Conservation (phyloP, 805 yeast species). For the Saccharomyces mikatae region DNA sequence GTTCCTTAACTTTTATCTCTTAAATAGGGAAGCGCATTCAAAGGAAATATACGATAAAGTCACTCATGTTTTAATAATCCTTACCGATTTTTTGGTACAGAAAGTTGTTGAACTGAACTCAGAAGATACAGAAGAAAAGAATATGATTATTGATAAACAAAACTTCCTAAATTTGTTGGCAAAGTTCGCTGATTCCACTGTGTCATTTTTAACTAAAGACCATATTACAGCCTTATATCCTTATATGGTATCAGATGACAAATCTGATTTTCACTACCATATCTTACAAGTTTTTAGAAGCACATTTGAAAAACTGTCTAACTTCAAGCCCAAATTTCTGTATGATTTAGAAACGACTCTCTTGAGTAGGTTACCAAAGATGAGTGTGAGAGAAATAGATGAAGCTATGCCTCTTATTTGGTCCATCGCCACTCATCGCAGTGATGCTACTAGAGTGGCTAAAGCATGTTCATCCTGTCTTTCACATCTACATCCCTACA, state of each 20-base stretch:
- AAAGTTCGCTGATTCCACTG: slow-evolving; percentile 45
- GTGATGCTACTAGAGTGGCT: slow-evolving; percentile 42
- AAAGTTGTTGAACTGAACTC: slow-evolving; percentile 23
- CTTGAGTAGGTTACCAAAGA: slow-evolving; percentile 50
- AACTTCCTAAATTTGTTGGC: slow-evolving; percentile 36
- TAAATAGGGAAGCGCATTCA: slow-evolving; percentile 25
- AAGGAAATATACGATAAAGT: slow-evolving; percentile 5
- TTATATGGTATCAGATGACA: slow-evolving; percentile 44
- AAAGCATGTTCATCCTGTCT: slow-evolving; percentile 61
- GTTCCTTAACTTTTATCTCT: slow-evolving; percentile 39
- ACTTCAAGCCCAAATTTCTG: slow-evolving; percentile 46
- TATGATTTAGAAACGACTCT: slow-evolving; percentile 43
- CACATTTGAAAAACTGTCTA: slow-evolving; percentile 37
- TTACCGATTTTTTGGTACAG: slow-evolving; percentile 22
- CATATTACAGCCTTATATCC: slow-evolving; percentile 62
- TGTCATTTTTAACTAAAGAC: slow-evolving; percentile 51
- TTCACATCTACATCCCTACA: slow-evolving; percentile 40
- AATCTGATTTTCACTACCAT: slow-evolving; percentile 36
- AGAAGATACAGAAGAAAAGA: slow-evolving; percentile 19
- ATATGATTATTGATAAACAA: not conserved
- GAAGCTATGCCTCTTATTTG: slow-evolving; percentile 69
- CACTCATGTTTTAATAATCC: slow-evolving; percentile 7
- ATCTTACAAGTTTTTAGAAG: slow-evolving; percentile 48
- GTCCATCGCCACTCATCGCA: slow-evolving; percentile 41
- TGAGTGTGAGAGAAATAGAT: slow-evolving; percentile 52